Percentiles rank a stretch among this genome's conserved stretches.
Conservation (phyloP, 768 basidiomycete species). For the Podaxis sp. region DNA sequence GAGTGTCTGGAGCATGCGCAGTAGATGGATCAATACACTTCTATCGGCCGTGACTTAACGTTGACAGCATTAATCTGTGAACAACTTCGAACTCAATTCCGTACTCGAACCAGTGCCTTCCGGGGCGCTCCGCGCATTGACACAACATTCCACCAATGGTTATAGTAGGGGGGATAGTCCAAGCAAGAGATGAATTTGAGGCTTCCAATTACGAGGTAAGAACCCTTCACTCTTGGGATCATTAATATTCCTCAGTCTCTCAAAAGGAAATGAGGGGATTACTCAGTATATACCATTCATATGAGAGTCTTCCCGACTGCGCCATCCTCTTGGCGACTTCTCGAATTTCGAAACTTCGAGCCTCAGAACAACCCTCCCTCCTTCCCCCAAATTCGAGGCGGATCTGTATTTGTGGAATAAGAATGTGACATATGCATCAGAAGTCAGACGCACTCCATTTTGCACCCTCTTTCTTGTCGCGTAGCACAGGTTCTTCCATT, state of each 20-base stretch:
- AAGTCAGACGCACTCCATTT: not conserved
- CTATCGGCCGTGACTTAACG: not conserved
- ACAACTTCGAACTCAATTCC: not conserved
- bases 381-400: not conserved
- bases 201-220: not conserved
- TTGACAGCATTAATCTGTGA: not conserved
- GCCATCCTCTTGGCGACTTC: not conserved
- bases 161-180: not conserved
- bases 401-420: not conserved
- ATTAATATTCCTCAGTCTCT: not conserved
- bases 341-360: not conserved
- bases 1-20: not conserved
- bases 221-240: not conserved
- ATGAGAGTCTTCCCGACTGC: not conserved
- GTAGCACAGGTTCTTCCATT: not conserved
- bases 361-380: not conserved
- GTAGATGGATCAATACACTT: not conserved
- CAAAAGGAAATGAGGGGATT: not conserved
- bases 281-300: not conserved
- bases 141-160: not conserved
- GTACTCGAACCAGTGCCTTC: not conserved
- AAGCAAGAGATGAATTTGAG: not conserved
- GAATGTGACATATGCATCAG: not conserved
- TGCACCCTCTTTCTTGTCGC: not conserved
- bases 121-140: not conserved